Percentiles rank a stretch among this genome's conserved stretches.
Conservation (phyloP, 2,329 filamentous ascomycete genomes). For the Sclerotiophoma versabilis region DNA sequence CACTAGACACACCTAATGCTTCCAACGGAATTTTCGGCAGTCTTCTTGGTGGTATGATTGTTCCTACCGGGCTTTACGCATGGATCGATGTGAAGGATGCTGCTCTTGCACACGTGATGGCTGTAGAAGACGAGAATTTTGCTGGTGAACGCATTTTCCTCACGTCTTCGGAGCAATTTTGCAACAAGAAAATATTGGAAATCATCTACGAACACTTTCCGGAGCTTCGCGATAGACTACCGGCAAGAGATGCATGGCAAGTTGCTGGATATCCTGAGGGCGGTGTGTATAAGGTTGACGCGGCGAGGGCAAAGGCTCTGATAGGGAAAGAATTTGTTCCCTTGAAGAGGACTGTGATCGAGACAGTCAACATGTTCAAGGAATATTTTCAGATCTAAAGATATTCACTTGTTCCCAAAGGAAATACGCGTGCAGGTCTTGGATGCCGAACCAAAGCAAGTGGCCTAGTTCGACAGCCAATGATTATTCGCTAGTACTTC, state of each 20-base stretch:
- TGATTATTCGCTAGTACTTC: neutral
- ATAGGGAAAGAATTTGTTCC: slow-evolving; percentile 63
- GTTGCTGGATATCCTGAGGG: slow-evolving; percentile 49
- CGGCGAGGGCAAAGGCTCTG: slow-evolving; percentile 58
- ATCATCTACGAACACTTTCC: slow-evolving; percentile 62
- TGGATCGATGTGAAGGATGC: slow-evolving; percentile 58
- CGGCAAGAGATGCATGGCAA: slow-evolving; percentile 32
- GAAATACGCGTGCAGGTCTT: too few species aligned
- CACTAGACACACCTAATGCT: slow-evolving; percentile 67
- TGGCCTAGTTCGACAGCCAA: too few species aligned
- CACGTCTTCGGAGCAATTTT: slow-evolving; percentile 59
- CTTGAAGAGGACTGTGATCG: slow-evolving; percentile 63
- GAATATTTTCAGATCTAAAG: neutral
- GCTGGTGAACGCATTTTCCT: slow-evolving; percentile 67
- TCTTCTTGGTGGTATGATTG: slow-evolving; percentile 55
- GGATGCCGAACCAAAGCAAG: too few species aligned
- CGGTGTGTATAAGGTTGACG: slow-evolving; percentile 63
- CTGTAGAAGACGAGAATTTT: slow-evolving; percentile 58
- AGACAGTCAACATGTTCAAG: slow-evolving; percentile 60
- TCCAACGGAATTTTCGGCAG: slow-evolving; percentile 57
- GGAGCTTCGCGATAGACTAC: slow-evolving; percentile 55
- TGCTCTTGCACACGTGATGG: slow-evolving; percentile 65
- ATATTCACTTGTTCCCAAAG: neutral
- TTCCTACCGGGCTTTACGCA: neutral
- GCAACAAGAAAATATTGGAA: slow-evolving; percentile 62